phyloP scores from a whole-genome alignment of 805 yeast genomes.

The Lipomyces yamanashiensis region DNA sequence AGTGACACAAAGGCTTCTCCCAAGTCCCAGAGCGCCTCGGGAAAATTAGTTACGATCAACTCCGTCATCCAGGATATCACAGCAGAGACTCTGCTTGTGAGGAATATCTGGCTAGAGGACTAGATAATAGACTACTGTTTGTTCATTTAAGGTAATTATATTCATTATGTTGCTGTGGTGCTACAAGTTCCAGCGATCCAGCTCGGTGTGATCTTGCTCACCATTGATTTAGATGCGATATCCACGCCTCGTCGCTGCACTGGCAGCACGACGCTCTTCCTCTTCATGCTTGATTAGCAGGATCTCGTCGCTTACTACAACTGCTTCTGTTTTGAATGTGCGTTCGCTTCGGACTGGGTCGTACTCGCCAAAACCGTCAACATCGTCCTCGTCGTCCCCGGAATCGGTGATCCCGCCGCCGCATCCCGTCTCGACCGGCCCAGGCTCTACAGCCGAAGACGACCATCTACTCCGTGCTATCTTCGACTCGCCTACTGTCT shows the following conservation, averaged over 20 bases:
- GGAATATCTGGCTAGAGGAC: no score
- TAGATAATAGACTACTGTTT: no score
- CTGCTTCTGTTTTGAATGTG: not conserved
- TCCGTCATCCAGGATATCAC: no score
- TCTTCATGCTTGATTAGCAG: conserved; percentile 2
- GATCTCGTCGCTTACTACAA: not conserved
- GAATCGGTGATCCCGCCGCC: conserved; percentile 8
- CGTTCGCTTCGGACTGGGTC: not conserved
- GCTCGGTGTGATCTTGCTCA: not conserved
- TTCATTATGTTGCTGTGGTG: no score
- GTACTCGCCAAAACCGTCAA: conserved; percentile 1
- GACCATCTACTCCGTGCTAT: conserved; percentile 39
- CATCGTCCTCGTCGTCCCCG: not conserved
- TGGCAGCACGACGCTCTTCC: not conserved
- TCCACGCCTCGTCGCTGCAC: conserved; percentile 9
- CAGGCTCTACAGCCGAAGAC: conserved; percentile 19
- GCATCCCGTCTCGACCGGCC: conserved; percentile 11
- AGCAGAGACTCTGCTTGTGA: no score
- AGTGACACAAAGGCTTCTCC: no score
- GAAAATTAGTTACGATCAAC: no score
- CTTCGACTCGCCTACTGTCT: conserved; percentile 32
- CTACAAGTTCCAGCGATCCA: no score
- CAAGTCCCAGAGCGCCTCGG: no score
- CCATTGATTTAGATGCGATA: conserved; percentile 5
- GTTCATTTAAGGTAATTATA: no score